Percentiles rank a stretch among this genome's conserved stretches.
These are phyloP conservation scores for Fusarium nodosum DNA, from an alignment of 2,329 filamentous ascomycete genomes.

Conservation along the genomic window DNA sequence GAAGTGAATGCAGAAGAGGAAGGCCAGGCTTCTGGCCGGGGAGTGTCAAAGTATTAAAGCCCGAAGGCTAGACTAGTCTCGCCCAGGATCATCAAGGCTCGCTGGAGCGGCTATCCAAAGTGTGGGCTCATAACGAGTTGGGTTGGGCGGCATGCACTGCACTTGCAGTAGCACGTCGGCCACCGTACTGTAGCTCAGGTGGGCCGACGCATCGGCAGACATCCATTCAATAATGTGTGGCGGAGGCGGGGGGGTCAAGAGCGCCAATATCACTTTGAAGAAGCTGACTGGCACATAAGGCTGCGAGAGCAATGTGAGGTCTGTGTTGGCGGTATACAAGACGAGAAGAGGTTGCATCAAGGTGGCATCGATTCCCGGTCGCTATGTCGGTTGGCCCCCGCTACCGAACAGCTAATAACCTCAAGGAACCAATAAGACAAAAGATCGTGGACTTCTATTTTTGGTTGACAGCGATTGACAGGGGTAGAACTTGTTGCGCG, in stretches of 20 bases:
- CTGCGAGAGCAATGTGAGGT: constrained; percentile 36
- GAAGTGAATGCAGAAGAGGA: constrained; percentile 54
- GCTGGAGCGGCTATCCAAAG: constrained; percentile 48
- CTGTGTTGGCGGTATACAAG: constrained; percentile 42
- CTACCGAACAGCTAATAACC: constrained; percentile 42
- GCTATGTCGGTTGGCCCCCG: constrained; percentile 41
- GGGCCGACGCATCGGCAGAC: constrained; percentile 46
- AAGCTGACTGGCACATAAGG: constrained; percentile 46
- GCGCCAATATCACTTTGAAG: constrained; percentile 37
- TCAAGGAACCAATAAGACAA: constrained; percentile 52
- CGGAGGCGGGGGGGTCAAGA: constrained; percentile 32
- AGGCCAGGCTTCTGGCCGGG: constrained; percentile 50
- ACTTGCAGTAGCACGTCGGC: constrained; percentile 46
- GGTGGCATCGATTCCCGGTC: constrained; percentile 44
- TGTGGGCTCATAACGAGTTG: constrained; percentile 22
- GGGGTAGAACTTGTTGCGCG: constrained; percentile 53
- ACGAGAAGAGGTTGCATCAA: constrained; percentile 41
- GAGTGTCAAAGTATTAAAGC: constrained; percentile 50
- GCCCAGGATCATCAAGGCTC: constrained; percentile 33
- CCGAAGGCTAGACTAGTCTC: constrained; percentile 19
- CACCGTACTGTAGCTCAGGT: constrained; percentile 36
- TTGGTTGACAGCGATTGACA: constrained; percentile 51
- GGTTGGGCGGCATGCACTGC: constrained; percentile 47
- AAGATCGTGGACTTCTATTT: constrained; percentile 52
- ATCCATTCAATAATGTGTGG: constrained; percentile 27